Conservation (phyloP, 805 yeast species). For the Millerago galiae region DNA sequence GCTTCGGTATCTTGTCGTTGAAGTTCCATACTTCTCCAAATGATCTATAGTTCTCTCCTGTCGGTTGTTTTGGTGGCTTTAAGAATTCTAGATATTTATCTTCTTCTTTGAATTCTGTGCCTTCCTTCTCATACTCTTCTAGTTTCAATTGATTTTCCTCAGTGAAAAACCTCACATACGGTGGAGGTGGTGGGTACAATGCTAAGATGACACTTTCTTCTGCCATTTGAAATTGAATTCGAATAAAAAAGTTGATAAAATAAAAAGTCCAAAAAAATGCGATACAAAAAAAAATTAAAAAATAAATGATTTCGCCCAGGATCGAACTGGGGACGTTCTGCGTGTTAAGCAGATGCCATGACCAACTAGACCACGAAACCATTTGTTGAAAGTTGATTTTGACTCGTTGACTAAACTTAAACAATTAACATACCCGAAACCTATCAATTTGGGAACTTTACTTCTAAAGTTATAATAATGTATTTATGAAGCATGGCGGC, state of each 20-base stretch:
- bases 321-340: conserved; percentile 99
- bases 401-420: neutral
- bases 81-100: conserved; percentile 49
- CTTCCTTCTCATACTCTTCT: conserved; percentile 16
- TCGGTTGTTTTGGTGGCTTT: conserved; percentile 60
- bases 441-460: too few species aligned
- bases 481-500: too few species aligned
- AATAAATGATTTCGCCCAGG: conserved; percentile 93
- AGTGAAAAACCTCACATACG: conserved; percentile 69
- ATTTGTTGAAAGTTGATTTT: conserved; percentile 11
- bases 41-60: conserved; percentile 64
- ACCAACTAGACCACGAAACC: conserved; percentile 99
- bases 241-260: neutral
- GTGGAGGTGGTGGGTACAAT: conserved; percentile 93
- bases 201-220: conserved; percentile 43
- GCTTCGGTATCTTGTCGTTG: conserved; percentile 65
- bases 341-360: conserved; percentile 99
- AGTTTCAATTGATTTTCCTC: conserved; percentile 50
- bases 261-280: neutral
- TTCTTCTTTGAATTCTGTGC: conserved; percentile 25
- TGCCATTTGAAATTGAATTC: too few species aligned
- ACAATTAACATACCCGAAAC: too few species aligned
- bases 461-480: too few species aligned
- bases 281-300: neutral
- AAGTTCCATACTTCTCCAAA: conserved; percentile 88